Conservation (phyloP, 139 green algal species). For the Micractinium conductrix region DNA sequence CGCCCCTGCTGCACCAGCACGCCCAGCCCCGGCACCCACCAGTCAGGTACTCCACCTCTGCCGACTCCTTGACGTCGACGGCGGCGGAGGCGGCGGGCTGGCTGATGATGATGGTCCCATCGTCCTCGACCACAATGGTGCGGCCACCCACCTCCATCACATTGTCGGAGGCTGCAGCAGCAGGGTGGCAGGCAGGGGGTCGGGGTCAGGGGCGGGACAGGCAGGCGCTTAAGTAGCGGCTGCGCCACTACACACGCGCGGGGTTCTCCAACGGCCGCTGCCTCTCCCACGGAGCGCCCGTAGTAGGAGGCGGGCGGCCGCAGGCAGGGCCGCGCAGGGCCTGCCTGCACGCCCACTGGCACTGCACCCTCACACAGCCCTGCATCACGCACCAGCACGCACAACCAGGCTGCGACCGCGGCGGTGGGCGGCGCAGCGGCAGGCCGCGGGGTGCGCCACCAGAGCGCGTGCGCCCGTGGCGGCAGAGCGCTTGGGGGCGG, state of each 20-base stretch:
- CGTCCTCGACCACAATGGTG: constrained; percentile 1
- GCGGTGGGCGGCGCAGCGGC: constrained; percentile 9
- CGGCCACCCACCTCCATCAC: constrained; percentile 3
- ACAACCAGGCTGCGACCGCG: neutral
- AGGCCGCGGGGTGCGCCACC: neutral
- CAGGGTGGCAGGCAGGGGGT: neutral
- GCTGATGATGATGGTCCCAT: constrained; percentile 33
- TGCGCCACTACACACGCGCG: neutral
- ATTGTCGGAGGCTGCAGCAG: neutral
- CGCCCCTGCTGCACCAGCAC: no score
- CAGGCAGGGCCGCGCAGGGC: neutral
- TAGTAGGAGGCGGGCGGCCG: neutral
- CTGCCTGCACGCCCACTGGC: neutral
- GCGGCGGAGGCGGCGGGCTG: no score
- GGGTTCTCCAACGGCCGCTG: neutral
- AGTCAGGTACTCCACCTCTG: constrained; percentile 28
- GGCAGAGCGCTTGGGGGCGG: neutral
- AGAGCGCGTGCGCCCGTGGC: neutral
- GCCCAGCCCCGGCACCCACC: neutral
- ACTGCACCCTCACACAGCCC: neutral
- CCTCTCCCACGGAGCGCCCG: no score
- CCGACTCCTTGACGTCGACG: neutral
- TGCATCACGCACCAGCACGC: neutral
- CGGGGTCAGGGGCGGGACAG: neutral
- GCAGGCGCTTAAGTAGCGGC: neutral